Evolutionary conservation across 371 early-diverging fungal species (phyloP).

Genomic region (Mucor plumbeus): DNA sequence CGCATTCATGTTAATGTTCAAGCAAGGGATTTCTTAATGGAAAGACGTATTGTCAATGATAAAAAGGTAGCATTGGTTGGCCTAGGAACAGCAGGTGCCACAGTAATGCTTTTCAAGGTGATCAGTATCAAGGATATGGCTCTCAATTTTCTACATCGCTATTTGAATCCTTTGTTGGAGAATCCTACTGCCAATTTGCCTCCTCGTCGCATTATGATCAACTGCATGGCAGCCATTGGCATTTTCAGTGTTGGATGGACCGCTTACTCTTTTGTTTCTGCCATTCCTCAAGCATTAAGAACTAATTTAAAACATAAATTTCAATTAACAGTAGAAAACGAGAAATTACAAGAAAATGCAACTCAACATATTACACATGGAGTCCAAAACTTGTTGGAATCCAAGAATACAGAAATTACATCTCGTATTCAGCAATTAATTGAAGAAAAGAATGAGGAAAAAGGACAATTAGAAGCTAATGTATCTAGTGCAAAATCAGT

Average conservation of each 20-base stretch:
- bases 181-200: background rate
- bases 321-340: background rate
- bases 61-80: constrained; percentile 8
- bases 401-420: constrained; percentile 1
- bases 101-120: background rate
- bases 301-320: constrained; percentile 15
- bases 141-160: background rate
- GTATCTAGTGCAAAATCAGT: background rate
- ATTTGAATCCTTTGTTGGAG: background rate
- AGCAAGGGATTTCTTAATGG: constrained; percentile 7
- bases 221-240: constrained; percentile 2
- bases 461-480: background rate
- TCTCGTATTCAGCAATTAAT: constrained; percentile 7
- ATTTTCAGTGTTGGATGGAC: constrained; percentile 8
- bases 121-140: background rate
- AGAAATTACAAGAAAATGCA: background rate
- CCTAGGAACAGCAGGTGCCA: background rate
- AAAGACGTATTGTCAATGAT: constrained; percentile 11
- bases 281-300: constrained; percentile 8
- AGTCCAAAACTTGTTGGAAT: constrained; percentile 1
- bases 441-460: background rate
- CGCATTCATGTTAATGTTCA: constrained; percentile 14
- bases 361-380: background rate
- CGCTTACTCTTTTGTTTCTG: constrained; percentile 12
- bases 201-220: background rate